Evolutionary conservation across 352 stramenopile genomes (phyloP).

Genomic region (Pythium dissotocum): DNA sequence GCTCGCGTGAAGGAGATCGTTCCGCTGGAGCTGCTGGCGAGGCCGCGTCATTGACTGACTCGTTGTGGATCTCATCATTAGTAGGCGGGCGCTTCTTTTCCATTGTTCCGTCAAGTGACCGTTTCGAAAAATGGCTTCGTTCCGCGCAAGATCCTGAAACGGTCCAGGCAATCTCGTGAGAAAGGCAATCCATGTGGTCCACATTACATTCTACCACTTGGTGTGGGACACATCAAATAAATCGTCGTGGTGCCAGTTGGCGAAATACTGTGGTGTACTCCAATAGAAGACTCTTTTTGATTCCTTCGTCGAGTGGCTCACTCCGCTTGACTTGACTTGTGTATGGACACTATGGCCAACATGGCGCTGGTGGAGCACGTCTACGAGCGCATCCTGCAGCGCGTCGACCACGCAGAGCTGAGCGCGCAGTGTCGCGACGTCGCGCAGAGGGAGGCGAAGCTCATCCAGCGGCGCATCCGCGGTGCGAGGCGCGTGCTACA

Average conservation of each 20-base stretch:
- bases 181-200: conserved; percentile 4
- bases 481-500: conserved; percentile 12
- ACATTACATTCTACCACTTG: no score
- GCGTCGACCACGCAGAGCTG: conserved; percentile 21
- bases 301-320: no score
- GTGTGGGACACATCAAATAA: background rate
- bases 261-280: background rate
- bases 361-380: conserved; percentile 10
- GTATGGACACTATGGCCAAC: background rate
- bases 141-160: conserved; percentile 11
- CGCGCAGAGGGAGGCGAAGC: background rate
- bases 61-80: background rate
- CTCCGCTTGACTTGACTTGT: no score
- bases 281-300: no score
- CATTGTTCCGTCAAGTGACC: conserved; percentile 3
- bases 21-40: background rate
- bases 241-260: no score
- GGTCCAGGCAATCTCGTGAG: background rate
- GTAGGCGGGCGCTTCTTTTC: conserved; percentile 6
- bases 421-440: conserved; percentile 8
- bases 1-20: background rate
- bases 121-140: background rate
- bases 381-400: conserved; percentile 25
- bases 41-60: background rate
- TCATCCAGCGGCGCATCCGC: conserved; percentile 4